A percentile compares a stretch with the other conserved stretches of the same genome.
Conservation (phyloP, 805 yeast species). For the Sungouiozyma ichnusensis region DNA sequence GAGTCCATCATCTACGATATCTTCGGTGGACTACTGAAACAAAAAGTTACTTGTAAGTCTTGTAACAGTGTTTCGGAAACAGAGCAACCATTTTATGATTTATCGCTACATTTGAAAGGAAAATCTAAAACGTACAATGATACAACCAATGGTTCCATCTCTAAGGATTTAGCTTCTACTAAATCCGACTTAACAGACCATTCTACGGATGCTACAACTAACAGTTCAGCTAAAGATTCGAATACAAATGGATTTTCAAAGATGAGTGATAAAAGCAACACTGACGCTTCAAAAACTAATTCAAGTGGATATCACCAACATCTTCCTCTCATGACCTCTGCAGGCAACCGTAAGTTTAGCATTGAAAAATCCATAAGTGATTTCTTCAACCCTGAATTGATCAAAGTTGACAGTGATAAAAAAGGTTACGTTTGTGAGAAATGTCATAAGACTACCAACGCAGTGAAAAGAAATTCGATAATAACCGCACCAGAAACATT, state of each 20-base stretch:
- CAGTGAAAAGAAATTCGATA: slow-evolving; percentile 64
- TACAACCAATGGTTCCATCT: neutral
- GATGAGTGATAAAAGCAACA: neutral
- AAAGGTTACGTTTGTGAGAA: slow-evolving; percentile 82
- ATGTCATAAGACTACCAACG: slow-evolving; percentile 68
- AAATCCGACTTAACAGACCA: too few species aligned
- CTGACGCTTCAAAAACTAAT: too few species aligned
- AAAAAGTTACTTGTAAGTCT: slow-evolving; percentile 69
- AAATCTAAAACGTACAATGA: slow-evolving; percentile 28
- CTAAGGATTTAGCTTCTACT: neutral
- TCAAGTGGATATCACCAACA: neutral
- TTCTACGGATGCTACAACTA: neutral
- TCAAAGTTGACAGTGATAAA: slow-evolving; percentile 60
- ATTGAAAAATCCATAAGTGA: slow-evolving; percentile 68
- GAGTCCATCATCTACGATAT: slow-evolving; percentile 80
- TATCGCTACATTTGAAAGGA: slow-evolving; percentile 66
- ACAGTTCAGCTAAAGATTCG: neutral
- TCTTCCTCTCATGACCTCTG: slow-evolving; percentile 6
- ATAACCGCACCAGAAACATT: slow-evolving; percentile 81
- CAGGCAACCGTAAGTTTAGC: slow-evolving; percentile 36
- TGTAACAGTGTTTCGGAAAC: slow-evolving; percentile 83
- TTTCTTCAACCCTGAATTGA: slow-evolving; percentile 73
- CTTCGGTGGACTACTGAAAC: slow-evolving; percentile 84
- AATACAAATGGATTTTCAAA: too few species aligned
- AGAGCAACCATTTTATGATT: slow-evolving; percentile 86